Base-by-base conservation (phyloP, 164 flowering plant species). In the Vitis rupestris region DNA sequence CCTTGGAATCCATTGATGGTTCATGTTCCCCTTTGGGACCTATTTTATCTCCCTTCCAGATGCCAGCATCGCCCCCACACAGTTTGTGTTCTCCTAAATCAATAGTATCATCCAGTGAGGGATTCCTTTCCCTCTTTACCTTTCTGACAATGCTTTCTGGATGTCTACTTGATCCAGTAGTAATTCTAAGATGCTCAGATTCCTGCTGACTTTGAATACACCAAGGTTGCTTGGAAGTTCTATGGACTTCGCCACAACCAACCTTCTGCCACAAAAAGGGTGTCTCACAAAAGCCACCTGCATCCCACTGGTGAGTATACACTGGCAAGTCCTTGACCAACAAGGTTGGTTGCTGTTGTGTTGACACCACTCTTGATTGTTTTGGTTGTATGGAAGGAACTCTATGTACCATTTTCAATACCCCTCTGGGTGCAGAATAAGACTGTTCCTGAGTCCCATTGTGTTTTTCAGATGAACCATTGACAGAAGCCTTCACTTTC, bases 331-430 rank as follows among this genome's bases (percentile, higher is more conserved):
- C 44, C 53, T 75, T 67, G 10, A 10, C 67, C 61, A 64, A 52
- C 15, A n/a, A 31, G 12, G 59, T 67, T 31, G 67, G 63, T 51
- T 72, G 74, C 8, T 23, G 63, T 27, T 17, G 50, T 16, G 44
- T 23, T 29, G 62, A 55, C 58, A 68, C 23, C 59, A 37, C 53
- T 17, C 61, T 71, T 17, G 56, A 31, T 37, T 67, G 72, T 51
- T 63, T 63, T 56, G 48, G 70, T 15, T 50, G 67, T 27, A 12
- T 27, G 5, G 74, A 59, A 70, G 78, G 64, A 50, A 65, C 72
- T 70, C 69, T 77, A 17, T 81, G 77, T 31, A 75, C 72, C 55
- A 75, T 71, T 74, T 75, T 81, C 69, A 81, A 53, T 44, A 81
- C 71, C 30, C 83, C 83, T 62, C 75, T 81, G 8, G 81, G 79